Conservation (phyloP, 1,284 basidiomycete species). For the Ceratobasidium sp. region DNA sequence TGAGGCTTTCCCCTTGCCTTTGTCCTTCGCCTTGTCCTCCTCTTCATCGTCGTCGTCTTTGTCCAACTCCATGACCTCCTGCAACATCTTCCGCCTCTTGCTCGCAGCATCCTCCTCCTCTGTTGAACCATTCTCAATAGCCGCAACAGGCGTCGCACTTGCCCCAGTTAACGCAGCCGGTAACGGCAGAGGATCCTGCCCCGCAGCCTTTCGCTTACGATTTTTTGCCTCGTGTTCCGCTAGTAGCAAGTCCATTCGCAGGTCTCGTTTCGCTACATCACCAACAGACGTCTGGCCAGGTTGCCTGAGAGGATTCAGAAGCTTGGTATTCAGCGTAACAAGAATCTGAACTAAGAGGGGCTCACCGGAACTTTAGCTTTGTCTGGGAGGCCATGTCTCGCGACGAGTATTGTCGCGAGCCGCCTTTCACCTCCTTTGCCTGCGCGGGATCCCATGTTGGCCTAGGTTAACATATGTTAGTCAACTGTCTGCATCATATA, state of each 20-base stretch:
- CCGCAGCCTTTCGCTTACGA: slow-evolving; percentile 90
- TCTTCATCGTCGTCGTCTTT: slow-evolving; percentile 83
- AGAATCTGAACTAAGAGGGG: slow-evolving; percentile 39
- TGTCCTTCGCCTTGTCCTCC: slow-evolving; percentile 56
- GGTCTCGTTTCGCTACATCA: slow-evolving; percentile 82
- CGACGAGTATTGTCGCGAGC: slow-evolving; percentile 88
- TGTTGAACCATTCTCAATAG: slow-evolving; percentile 56
- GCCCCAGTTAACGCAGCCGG: slow-evolving; percentile 52
- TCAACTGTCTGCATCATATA: background rate
- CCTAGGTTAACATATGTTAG: slow-evolving; percentile 51
- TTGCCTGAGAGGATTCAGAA: slow-evolving; percentile 63
- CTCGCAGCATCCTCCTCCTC: slow-evolving; percentile 69
- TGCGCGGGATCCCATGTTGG: slow-evolving; percentile 91
- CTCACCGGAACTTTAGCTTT: slow-evolving; percentile 92
- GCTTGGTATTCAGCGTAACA: background rate
- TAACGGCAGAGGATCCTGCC: slow-evolving; percentile 58
- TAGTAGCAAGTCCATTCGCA: slow-evolving; percentile 80
- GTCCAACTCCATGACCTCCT: slow-evolving; percentile 85
- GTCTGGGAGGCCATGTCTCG: slow-evolving; percentile 93
- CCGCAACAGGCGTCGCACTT: slow-evolving; percentile 58
- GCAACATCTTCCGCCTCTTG: slow-evolving; percentile 82
- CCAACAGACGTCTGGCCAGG: slow-evolving; percentile 80
- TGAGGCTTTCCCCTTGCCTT: slow-evolving; percentile 54
- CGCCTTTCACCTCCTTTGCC: slow-evolving; percentile 85
- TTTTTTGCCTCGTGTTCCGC: slow-evolving; percentile 87